Percentiles rank a stretch among this genome's conserved stretches.
Evolutionary conservation across 306 rosid species (phyloP).

Genomic region (Dryas alaskensis): DNA sequence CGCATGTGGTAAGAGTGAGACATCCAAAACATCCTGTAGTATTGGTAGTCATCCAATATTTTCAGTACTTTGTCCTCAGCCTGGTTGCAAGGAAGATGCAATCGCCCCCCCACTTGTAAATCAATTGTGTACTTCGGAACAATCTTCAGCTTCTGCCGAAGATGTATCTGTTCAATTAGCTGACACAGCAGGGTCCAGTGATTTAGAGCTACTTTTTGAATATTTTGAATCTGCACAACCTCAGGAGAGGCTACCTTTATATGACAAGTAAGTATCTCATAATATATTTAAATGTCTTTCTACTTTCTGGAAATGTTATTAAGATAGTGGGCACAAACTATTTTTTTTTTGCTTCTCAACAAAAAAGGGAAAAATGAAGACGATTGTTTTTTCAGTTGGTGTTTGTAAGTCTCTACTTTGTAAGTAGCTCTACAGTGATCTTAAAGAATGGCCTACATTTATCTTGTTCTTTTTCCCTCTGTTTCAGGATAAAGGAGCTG

Average conservation of each 20-base stretch:
- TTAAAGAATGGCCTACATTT: not conserved
- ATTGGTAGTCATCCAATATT: conserved; percentile 39
- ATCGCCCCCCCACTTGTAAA: conserved; percentile 24
- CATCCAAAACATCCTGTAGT: conserved; percentile 35
- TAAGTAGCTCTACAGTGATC: not conserved
- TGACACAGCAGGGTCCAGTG: conserved; percentile 33
- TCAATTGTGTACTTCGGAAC: conserved; percentile 26
- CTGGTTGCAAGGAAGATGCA: conserved; percentile 27
- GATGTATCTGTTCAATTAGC: conserved; percentile 32
- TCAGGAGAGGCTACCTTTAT: conserved; percentile 68
- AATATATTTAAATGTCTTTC: conserved; percentile 1
- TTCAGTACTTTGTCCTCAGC: conserved; percentile 45
- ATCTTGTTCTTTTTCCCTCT: conserved; percentile 28
- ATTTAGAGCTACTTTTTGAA: conserved; percentile 67
- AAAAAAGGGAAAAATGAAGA: too few species aligned
- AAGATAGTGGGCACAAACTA: not conserved
- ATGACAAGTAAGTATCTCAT: conserved; percentile 53
- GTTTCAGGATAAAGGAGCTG: conserved; percentile 66
- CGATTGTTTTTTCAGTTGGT: not conserved
- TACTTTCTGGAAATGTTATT: not conserved
- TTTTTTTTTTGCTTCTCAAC: not conserved
- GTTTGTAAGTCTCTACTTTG: not conserved
- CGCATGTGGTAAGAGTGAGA: conserved; percentile 24
- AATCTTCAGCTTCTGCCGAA: conserved; percentile 26
- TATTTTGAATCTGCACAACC: conserved; percentile 82